Evolutionary conservation across 805 yeast genomes (phyloP).

Genomic region (Nadsonia fulvescens): DNA sequence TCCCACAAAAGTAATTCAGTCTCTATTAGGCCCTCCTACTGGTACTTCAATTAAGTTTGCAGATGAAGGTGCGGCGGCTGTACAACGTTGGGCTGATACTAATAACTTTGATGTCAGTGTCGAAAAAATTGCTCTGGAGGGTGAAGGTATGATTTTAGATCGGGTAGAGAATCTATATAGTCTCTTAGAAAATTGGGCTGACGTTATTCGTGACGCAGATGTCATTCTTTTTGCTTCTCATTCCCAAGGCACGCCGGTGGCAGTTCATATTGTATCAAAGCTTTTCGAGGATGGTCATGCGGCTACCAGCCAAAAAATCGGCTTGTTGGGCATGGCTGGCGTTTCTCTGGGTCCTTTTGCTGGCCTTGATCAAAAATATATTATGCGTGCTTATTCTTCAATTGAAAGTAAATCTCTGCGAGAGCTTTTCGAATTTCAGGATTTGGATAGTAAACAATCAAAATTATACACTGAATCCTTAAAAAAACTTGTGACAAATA

Average conservation of each 20-base stretch:
- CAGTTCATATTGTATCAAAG: constrained; percentile 58
- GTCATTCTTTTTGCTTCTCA: constrained; percentile 84
- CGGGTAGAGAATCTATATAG: constrained; percentile 69
- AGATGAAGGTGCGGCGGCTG: constrained; percentile 69
- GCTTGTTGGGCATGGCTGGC: constrained; percentile 89
- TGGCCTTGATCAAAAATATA: constrained; percentile 69
- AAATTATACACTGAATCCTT: constrained; percentile 51
- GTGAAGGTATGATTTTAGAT: constrained; percentile 78
- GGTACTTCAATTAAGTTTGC: constrained; percentile 89
- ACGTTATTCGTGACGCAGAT: constrained; percentile 47
- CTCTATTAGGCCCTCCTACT: constrained; percentile 85
- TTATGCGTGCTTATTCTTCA: constrained; percentile 76
- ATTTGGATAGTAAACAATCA: constrained; percentile 54
- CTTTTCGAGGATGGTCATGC: constrained; percentile 42
- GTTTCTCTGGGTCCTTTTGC: constrained; percentile 85
- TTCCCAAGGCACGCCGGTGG: constrained; percentile 91
- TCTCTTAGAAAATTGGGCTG: constrained; percentile 48
- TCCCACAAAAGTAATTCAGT: constrained; percentile 71
- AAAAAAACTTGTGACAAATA: constrained; percentile 41
- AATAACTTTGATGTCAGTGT: constrained; percentile 29
- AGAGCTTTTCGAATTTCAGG: constrained; percentile 80
- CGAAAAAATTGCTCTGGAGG: constrained; percentile 87
- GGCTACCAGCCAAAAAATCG: constrained; percentile 31
- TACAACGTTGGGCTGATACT: constrained; percentile 44
- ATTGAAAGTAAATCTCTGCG: constrained; percentile 74